These are phyloP conservation scores for Rhinocladiella mackenziei DNA, from an alignment of 2,329 filamentous ascomycete genomes.

Conservation along the genomic window DNA sequence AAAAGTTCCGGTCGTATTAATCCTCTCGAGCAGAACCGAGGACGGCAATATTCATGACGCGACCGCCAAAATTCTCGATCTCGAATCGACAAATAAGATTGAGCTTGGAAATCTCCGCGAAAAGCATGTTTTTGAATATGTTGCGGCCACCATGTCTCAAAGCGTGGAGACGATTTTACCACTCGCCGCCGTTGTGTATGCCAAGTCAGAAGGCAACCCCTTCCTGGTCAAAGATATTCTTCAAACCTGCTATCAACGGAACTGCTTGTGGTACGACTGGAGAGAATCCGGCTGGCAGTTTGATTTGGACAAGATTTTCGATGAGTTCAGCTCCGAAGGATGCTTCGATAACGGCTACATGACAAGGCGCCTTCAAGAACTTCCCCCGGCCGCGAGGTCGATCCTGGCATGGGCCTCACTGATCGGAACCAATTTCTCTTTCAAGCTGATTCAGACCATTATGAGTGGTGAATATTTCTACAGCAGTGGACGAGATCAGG, in stretches of 20 bases:
- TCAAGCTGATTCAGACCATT: constrained; percentile 71
- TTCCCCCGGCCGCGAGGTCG: constrained; percentile 68
- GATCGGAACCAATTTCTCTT: constrained; percentile 78
- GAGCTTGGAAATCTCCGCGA: constrained; percentile 70
- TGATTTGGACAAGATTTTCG: constrained; percentile 79
- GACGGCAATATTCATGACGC: constrained; percentile 52
- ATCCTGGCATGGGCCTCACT: constrained; percentile 84
- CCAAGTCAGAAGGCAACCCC: constrained; percentile 81
- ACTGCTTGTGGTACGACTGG: constrained; percentile 89
- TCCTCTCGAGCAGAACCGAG: constrained; percentile 70
- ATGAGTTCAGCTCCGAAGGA: constrained; percentile 77
- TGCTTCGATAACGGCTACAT: constrained; percentile 81
- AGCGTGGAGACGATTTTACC: constrained; percentile 68
- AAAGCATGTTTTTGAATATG: constrained; percentile 75
- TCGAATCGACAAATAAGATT: constrained; percentile 62
- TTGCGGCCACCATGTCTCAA: constrained; percentile 74
- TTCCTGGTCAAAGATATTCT: constrained; percentile 92
- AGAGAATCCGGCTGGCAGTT: constrained; percentile 76
- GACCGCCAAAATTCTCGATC: constrained; percentile 44
- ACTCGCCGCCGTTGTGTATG: constrained; percentile 78
- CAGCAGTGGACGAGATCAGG: constrained; percentile 36
- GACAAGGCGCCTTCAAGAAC: constrained; percentile 68
- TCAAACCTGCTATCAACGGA: constrained; percentile 77
- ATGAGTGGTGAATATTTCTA: constrained; percentile 71
- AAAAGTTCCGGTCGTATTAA: constrained; percentile 74